phyloP scores from a whole-genome alignment of 805 yeast genomes.

The Schizosaccharomyces lindneri region DNA sequence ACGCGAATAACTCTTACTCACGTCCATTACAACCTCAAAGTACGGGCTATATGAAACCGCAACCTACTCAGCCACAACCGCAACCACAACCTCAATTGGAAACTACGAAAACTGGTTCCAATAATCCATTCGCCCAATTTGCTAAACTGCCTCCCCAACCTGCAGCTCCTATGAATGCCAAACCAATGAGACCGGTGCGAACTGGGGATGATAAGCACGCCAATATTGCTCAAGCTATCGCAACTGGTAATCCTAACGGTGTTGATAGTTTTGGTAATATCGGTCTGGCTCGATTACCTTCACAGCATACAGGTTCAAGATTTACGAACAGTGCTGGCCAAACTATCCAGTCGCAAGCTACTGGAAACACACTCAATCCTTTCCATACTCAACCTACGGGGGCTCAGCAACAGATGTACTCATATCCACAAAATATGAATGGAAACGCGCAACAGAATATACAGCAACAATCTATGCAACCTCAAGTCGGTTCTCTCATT shows the following conservation, averaged over 20 bases:
- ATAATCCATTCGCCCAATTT: constrained; percentile 45
- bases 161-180: constrained; percentile 12
- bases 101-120: constrained; percentile 45
- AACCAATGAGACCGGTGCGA: constrained; percentile 8
- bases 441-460: background rate
- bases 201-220: constrained; percentile 17
- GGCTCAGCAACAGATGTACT: background rate
- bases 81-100: constrained; percentile 15
- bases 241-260: constrained; percentile 50
- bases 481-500: background rate
- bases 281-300: constrained; percentile 66
- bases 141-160: constrained; percentile 7
- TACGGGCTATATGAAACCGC: constrained; percentile 14
- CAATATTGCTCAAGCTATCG: constrained; percentile 53
- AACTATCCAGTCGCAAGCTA: constrained; percentile 15
- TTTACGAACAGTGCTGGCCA: constrained; percentile 81
- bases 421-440: background rate
- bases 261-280: constrained; percentile 82
- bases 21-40: constrained; percentile 17
- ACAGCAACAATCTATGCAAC: background rate
- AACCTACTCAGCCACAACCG: constrained; percentile 6
- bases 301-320: constrained; percentile 67
- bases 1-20: constrained; percentile 8
- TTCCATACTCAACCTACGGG: background rate
- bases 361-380: constrained; percentile 6